Conservation (phyloP, 352 stramenopile genomes). For the Blastocystis hominis region DNA sequence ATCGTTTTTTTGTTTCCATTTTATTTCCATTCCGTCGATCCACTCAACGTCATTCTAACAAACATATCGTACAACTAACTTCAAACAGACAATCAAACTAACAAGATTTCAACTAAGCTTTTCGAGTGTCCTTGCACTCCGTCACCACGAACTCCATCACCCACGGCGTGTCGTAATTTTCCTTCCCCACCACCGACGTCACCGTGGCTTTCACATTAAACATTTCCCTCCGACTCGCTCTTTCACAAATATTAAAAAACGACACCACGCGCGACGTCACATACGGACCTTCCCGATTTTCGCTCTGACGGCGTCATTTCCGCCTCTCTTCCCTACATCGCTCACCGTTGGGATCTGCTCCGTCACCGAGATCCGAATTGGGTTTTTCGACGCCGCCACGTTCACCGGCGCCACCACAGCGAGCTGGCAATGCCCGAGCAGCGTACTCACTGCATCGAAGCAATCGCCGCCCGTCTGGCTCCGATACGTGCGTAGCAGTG, state of each 20-base stretch:
- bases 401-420: neutral
- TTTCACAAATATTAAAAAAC: neutral
- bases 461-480: slow-evolving; percentile 44
- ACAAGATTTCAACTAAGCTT: neutral
- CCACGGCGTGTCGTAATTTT: slow-evolving; percentile 47
- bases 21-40: too few species aligned
- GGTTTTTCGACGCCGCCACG: neutral
- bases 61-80: too few species aligned
- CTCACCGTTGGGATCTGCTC: slow-evolving; percentile 3
- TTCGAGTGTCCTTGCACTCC: neutral
- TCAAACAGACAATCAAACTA: too few species aligned
- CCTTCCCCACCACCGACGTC: slow-evolving; percentile 33
- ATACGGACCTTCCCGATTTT: slow-evolving; percentile 36
- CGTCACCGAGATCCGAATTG: slow-evolving; percentile 34
- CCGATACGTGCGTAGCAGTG: slow-evolving; percentile 34
- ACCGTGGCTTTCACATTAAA: slow-evolving; percentile 47
- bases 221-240: neutral
- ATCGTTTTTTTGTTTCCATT: too few species aligned
- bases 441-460: slow-evolving; percentile 28
- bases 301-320: neutral
- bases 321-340: neutral
- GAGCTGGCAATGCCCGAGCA: neutral
- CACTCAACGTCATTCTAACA: too few species aligned
- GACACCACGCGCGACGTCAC: slow-evolving; percentile 23
- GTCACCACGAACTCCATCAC: slow-evolving; percentile 19